phyloP scores from a whole-genome alignment of 1,284 basidiomycete genomes.

The Puccinia polysora region DNA sequence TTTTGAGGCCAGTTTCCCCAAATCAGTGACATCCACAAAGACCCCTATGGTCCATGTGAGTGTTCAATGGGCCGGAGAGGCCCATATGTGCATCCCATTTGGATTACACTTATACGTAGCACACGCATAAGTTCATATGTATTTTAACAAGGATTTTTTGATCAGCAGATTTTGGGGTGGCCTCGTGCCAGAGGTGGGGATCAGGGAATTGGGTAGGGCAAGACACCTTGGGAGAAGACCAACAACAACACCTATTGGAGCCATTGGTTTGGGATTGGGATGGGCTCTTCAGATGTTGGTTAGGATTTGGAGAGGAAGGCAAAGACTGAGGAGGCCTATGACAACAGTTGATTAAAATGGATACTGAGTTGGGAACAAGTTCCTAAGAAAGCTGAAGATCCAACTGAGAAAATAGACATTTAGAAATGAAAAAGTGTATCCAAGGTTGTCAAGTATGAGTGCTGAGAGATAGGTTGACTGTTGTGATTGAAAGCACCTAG shows the following conservation, averaged over 20 bases:
- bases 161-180: not conserved
- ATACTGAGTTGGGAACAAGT: not conserved
- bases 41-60: too few species aligned
- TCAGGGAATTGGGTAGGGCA: not conserved
- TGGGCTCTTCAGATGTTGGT: not conserved
- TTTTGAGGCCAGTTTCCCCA: too few species aligned
- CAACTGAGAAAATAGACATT: not conserved
- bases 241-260: constrained; percentile 4
- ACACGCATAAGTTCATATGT: too few species aligned
- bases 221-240: not conserved
- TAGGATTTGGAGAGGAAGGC: not conserved
- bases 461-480: constrained; percentile 22
- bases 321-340: constrained; percentile 3
- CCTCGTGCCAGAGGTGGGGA: not conserved
- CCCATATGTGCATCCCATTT: too few species aligned
- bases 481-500: constrained; percentile 43
- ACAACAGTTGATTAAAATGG: not conserved
- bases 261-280: constrained; percentile 7
- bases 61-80: too few species aligned
- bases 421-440: constrained; percentile 12
- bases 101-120: too few species aligned
- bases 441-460: constrained; percentile 10
- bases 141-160: too few species aligned
- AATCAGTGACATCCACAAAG: too few species aligned
- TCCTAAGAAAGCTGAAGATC: not conserved